phyloP scores from a whole-genome alignment of 2,329 filamentous ascomycete species.

The Cercospora zeina region DNA sequence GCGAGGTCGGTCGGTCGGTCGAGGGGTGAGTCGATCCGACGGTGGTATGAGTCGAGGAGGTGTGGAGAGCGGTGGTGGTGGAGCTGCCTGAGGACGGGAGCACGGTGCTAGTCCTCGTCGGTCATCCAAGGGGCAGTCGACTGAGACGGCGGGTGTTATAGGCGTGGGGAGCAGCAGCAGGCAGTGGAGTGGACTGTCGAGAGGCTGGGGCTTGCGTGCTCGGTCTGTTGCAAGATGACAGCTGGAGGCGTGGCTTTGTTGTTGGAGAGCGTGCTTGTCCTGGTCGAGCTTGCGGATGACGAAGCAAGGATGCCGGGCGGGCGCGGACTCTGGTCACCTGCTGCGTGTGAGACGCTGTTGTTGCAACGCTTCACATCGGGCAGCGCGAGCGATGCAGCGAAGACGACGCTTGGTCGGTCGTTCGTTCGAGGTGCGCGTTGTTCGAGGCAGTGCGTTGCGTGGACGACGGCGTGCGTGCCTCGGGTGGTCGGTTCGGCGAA shows the following conservation, averaged over 20 bases:
- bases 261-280: neutral
- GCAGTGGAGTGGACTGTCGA: slow-evolving; percentile 7
- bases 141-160: slow-evolving; percentile 11
- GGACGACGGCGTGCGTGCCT: neutral
- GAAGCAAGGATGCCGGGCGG: slow-evolving; percentile 24
- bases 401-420: too few species aligned
- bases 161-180: neutral
- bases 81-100: slow-evolving; percentile 27
- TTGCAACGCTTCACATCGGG: slow-evolving; percentile 27
- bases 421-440: too few species aligned
- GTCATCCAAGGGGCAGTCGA: slow-evolving; percentile 24
- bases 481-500: neutral
- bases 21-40: slow-evolving; percentile 13
- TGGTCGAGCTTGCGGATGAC: slow-evolving; percentile 24
- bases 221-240: slow-evolving; percentile 8
- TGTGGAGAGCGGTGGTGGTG: slow-evolving; percentile 15
- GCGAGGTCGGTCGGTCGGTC: slow-evolving; percentile 17
- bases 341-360: slow-evolving; percentile 24
- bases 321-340: slow-evolving; percentile 26
- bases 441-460: slow-evolving; percentile 6
- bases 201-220: slow-evolving; percentile 4
- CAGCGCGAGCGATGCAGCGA: neutral
- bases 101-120: slow-evolving; percentile 20
- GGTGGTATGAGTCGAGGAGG: slow-evolving; percentile 15
- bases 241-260: slow-evolving; percentile 17